Evolutionary conservation across 257 asterid genomes (phyloP).

Genomic region (Scutellaria minor): DNA sequence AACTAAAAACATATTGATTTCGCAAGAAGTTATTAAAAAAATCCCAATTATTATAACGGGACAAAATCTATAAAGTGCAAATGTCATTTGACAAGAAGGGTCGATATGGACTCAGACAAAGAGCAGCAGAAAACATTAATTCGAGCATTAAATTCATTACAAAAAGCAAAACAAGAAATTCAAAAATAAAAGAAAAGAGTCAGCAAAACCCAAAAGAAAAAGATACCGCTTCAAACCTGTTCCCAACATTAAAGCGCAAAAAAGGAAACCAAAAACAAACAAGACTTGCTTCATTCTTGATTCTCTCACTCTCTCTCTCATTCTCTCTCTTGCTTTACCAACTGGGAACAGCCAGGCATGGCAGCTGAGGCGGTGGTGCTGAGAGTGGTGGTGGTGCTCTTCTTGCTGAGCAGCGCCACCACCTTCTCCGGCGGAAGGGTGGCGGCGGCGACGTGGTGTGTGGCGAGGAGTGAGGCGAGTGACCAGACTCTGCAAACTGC

Average conservation of each 20-base stretch:
- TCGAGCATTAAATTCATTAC: not conserved
- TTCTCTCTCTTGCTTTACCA: conserved; percentile 14
- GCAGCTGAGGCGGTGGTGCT: conserved; percentile 36
- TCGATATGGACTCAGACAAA: conserved; percentile 17
- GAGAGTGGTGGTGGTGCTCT: conserved; percentile 32
- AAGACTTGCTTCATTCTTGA: conserved; percentile 32
- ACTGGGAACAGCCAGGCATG: conserved; percentile 15
- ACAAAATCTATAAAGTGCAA: not conserved
- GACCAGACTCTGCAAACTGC: conserved; percentile 67
- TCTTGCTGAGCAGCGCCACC: conserved; percentile 33
- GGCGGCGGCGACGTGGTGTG: conserved; percentile 66
- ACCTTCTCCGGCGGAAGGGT: not conserved
- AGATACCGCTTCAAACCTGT: not conserved
- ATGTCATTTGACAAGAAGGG: not conserved
- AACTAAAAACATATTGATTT: too few relatives aligned
- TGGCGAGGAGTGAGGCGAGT: conserved; percentile 74
- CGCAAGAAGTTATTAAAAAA: too few relatives aligned
- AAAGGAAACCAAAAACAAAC: conserved; percentile 29
- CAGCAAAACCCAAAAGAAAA: not conserved
- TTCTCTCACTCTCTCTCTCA: conserved; percentile 23
- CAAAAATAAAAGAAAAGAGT: not conserved
- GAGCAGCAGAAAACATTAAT: conserved; percentile 26
- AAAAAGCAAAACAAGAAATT: conserved; percentile 16
- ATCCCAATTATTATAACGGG: not conserved
- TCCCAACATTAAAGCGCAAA: conserved; percentile 29